A percentile compares a stretch with the other conserved stretches of the same genome.
Evolutionary conservation across 805 yeast genomes (phyloP).

Genomic region (Candida oleophila): DNA sequence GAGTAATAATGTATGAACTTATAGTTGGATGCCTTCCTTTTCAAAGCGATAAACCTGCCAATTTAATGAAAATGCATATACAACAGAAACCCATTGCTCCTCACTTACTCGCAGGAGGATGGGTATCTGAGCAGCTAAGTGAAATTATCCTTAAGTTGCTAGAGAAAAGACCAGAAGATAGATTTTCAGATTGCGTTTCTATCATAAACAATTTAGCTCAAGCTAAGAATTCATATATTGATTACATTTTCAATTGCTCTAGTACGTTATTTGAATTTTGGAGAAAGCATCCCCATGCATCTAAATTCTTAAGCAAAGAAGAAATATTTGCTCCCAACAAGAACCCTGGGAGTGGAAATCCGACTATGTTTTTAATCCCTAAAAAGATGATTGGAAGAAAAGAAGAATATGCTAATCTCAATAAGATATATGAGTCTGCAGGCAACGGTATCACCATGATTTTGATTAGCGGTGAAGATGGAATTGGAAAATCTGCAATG

Average conservation of each 20-base stretch:
- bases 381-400: conserved; percentile 14
- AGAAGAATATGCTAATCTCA: conserved; percentile 9
- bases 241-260: conserved; percentile 3
- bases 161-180: conserved; percentile 36
- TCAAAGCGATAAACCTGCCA: conserved; percentile 36
- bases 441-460: conserved; percentile 19
- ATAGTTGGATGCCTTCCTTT: conserved; percentile 47
- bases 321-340: background rate
- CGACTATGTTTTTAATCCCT: conserved; percentile 9
- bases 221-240: conserved; percentile 20
- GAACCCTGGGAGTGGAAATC: background rate
- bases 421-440: conserved; percentile 8
- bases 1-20: conserved; percentile 50
- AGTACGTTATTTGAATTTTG: background rate
- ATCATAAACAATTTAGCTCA: conserved; percentile 36
- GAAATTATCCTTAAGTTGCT: conserved; percentile 41
- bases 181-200: conserved; percentile 35
- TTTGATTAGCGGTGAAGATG: conserved; percentile 41
- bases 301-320: conserved; percentile 6
- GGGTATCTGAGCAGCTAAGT: conserved; percentile 32
- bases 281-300: background rate
- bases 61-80: conserved; percentile 40
- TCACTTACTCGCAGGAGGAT: conserved; percentile 19
- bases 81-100: conserved; percentile 44
- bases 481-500: conserved; percentile 46